Evolutionary conservation across 179 eudicot species (phyloP).

Genomic region (Actinidia arguta): DNA sequence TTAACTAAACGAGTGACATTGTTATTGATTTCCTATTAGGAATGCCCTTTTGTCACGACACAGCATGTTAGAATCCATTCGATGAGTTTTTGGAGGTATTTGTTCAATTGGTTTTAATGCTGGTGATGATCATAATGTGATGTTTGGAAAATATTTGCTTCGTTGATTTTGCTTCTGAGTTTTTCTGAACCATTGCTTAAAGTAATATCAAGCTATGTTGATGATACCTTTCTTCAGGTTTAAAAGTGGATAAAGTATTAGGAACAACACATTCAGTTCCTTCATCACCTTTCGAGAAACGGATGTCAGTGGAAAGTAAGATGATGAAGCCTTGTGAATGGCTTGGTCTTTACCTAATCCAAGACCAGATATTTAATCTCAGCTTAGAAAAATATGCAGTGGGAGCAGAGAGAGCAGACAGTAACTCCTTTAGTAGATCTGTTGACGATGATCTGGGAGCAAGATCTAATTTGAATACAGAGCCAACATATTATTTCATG

Average conservation of each 20-base stretch:
- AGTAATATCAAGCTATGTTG: constrained; percentile 14
- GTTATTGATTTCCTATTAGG: neutral
- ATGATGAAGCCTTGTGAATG: constrained; percentile 37
- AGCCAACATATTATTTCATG: constrained; percentile 33
- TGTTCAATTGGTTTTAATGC: neutral
- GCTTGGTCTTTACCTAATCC: constrained; percentile 35
- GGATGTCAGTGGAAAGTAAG: constrained; percentile 35
- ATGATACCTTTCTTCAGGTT: constrained; percentile 31
- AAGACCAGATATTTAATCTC: constrained; percentile 45
- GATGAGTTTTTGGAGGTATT: neutral
- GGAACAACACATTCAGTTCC: constrained; percentile 38
- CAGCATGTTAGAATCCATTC: neutral
- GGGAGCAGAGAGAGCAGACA: constrained; percentile 62
- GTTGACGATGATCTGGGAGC: constrained; percentile 42
- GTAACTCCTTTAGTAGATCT: constrained; percentile 45
- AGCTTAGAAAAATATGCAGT: constrained; percentile 47
- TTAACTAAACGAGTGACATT: neutral
- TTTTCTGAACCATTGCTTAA: neutral
- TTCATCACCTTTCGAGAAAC: constrained; percentile 42
- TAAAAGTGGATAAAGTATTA: constrained; percentile 36
- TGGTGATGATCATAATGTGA: too few species aligned
- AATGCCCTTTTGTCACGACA: neutral
- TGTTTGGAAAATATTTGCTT: too few species aligned
- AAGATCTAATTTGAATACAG: constrained; percentile 38
- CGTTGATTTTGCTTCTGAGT: constrained; percentile 4